Base-by-base conservation (phyloP, 768 basidiomycete genomes). In the Psilocybe cubensis region DNA sequence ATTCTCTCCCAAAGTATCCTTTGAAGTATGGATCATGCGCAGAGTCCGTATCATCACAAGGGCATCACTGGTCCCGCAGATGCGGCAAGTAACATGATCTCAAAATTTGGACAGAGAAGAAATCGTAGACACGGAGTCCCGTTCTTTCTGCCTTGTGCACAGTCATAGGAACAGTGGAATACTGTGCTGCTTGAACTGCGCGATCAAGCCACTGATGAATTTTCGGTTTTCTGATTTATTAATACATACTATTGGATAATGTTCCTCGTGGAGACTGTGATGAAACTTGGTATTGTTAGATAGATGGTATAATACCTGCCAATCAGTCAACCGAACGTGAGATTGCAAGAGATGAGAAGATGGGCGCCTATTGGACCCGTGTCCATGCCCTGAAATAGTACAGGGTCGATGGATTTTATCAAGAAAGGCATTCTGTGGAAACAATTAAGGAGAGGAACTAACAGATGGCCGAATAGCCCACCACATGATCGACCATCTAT, bases 241-340 rank as follows among this genome's bases (percentile, higher is more conserved):
- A 3, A 63, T 57, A 25, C 78, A 67, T 1, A 80, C 50, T n/a
- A n/a, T n/a, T 0, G 73, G 71, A 0, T 68, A 60, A 18, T 80
- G 65, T 63, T 84, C 83, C 27, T 76, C 73, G 3, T 82, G 73
- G 0, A 85, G 72, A 59, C 72, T 73, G 14, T 67, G 66, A 63
- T 84, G 83, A 40, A 69, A 64, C 10, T 74, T 70, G 2, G 69
- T 74, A 62, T 82, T 64, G 46, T 76, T 74, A n/a, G 80, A 72
- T 14, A 84, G 72, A 33, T 76, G 72, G 74, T 77, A 80, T 4
- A 80, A 64, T 1, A 76, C 76, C 77, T 76, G 17, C 25, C 40
- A 50, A 53, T 20, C 3, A 21, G 10, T 48, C 8, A 17, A 8
- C 28, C 41, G 38, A n/a, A 27, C n/a, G 6, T 52, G 50, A n/a